Conservation (phyloP, 169 alveolate species). For the Plasmodium blacklocki region DNA sequence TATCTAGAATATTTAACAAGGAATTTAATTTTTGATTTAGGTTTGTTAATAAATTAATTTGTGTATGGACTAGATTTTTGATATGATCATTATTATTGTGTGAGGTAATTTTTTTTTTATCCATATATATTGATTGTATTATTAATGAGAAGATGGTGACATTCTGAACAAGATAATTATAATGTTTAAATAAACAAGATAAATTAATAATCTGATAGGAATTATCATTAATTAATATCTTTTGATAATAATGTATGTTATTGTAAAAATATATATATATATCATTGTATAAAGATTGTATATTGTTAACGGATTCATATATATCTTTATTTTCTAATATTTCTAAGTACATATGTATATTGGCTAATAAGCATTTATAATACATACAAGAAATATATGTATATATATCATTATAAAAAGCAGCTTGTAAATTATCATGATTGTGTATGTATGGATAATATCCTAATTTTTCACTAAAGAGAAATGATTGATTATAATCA, state of each 20-base stretch:
- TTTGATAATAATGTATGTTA: slow-evolving; percentile 34
- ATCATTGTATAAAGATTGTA: slow-evolving; percentile 26
- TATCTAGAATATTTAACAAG: slow-evolving; percentile 31
- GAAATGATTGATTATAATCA: neutral
- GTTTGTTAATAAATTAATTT: slow-evolving; percentile 8
- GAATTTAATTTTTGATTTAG: slow-evolving; percentile 34
- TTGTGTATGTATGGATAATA: neutral
- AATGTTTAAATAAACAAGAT: slow-evolving; percentile 60
- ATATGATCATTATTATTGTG: slow-evolving; percentile 19
- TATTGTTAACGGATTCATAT: slow-evolving; percentile 18
- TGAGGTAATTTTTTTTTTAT: slow-evolving; percentile 15
- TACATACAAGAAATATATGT: slow-evolving; percentile 13
- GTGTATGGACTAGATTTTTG: slow-evolving; percentile 23
- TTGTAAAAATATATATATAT: slow-evolving; percentile 16
- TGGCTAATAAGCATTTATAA: slow-evolving; percentile 33
- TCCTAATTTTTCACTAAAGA: neutral
- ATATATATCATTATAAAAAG: slow-evolving; percentile 55
- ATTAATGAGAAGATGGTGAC: slow-evolving; percentile 46
- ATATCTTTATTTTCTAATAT: slow-evolving; percentile 19
- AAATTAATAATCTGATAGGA: slow-evolving; percentile 58
- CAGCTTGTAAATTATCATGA: slow-evolving; percentile 51
- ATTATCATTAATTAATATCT: slow-evolving; percentile 29
- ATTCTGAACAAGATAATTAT: slow-evolving; percentile 59
- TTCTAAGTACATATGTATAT: slow-evolving; percentile 54
- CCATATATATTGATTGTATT: slow-evolving; percentile 54